phyloP scores from a whole-genome alignment of 2,329 filamentous ascomycete genomes.

The Lecanicillium sp. region DNA sequence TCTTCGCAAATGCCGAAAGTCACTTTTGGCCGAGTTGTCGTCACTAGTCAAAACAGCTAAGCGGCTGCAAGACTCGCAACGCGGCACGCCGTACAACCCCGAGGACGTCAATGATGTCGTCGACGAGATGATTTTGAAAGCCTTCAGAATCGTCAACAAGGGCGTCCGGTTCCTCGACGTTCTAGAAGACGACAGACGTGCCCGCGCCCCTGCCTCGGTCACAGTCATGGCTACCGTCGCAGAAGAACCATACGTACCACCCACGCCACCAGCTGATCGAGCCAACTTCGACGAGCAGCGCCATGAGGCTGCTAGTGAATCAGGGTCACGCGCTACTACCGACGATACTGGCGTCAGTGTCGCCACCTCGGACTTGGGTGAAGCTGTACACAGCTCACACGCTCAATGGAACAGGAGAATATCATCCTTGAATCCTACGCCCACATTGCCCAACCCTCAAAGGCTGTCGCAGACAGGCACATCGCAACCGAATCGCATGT shows the following conservation, averaged over 20 bases:
- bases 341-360: slow-evolving; percentile 25
- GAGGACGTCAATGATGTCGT: slow-evolving; percentile 67
- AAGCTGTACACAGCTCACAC: slow-evolving; percentile 25
- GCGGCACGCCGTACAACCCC: slow-evolving; percentile 33
- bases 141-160: slow-evolving; percentile 88
- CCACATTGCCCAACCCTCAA: slow-evolving; percentile 20
- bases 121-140: slow-evolving; percentile 88
- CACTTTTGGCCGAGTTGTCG: slow-evolving; percentile 81
- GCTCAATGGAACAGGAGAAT: slow-evolving; percentile 36
- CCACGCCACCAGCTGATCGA: slow-evolving; percentile 56
- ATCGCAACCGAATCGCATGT: slow-evolving; percentile 36
- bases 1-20: slow-evolving; percentile 76
- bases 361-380: slow-evolving; percentile 26
- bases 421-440: slow-evolving; percentile 32
- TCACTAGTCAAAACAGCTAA: slow-evolving; percentile 85
- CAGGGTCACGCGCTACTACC: slow-evolving; percentile 29
- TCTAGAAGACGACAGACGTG: slow-evolving; percentile 57
- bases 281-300: slow-evolving; percentile 37
- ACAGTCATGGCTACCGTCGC: slow-evolving; percentile 53
- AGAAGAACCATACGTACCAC: slow-evolving; percentile 51
- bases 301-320: slow-evolving; percentile 24
- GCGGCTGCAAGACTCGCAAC: slow-evolving; percentile 67
- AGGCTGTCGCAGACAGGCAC: slow-evolving; percentile 29
- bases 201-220: slow-evolving; percentile 43
- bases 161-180: slow-evolving; percentile 86